Evolutionary conservation across 495 filamentous ascomycete genomes (phyloP), one percentile per base, ranked within the genome.

Genomic region (Parachaetomium inaequale): DNA sequence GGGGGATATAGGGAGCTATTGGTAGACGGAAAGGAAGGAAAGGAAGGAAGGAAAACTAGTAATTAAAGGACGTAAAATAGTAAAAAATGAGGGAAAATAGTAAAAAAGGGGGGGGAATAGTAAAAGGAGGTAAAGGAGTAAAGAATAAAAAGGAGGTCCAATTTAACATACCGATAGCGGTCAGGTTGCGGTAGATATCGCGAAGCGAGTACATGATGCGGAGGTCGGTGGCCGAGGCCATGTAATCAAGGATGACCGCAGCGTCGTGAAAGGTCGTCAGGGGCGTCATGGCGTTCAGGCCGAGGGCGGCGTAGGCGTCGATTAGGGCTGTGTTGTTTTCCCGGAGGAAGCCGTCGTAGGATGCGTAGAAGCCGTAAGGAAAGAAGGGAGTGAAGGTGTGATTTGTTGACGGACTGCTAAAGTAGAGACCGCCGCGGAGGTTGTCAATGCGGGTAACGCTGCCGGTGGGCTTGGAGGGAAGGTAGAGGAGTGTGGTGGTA

Each of bases 151-250:
- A n/a, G n/a, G n/a, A n/a, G n/a, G n/a, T n/a, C n/a, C n/a, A n/a
- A n/a, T n/a, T n/a, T n/a, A n/a, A n/a, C n/a, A n/a, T n/a, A n/a
- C n/a, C n/a, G n/a, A 81, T 1, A 75, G 19, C 15, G 42, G 42
- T 23, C 17, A n/a, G 63, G 66, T 89, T 88, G 64, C 80, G 79
- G 72, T 85, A 88, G 4, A 76, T 78, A 61, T 81, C 78, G 0
- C 87, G 80, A 72, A 90, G 80, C 63, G 87, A 82, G 65, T 85
- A 89, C 81, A 87, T 84, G 58, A 84, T 79, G 65, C 76, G 83
- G n/a, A 89, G 72, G n/a, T 46, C 19, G 42, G 42, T 46, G 19
- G 19, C 42, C 6, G 82, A 77, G 47, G 82, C n/a, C 69, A 85
- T 80, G 61, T 79, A 75, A 23, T 80, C 74, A 38, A 88, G 81